Base-by-base conservation (phyloP, 306 rosid genomes). In the Spatholobus suberectus region DNA sequence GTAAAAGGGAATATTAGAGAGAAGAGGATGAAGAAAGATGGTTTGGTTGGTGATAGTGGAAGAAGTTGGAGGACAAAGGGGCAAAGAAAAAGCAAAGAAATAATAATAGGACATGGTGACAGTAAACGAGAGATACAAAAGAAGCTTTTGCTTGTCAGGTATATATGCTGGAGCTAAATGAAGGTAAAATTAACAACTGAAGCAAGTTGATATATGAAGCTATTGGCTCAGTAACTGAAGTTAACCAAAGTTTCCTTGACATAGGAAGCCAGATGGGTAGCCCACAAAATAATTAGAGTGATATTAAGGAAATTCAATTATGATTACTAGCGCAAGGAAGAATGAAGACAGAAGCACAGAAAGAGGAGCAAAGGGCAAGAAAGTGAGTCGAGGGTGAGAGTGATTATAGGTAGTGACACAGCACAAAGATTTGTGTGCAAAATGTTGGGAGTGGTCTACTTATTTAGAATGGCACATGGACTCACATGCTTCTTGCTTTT, bases 391-490 rank as follows among this genome's bases (percentile, higher is more conserved):
- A n/a, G n/a, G 61, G 51, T 40, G 82, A 29, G 77, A 67, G 72
- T 49, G 78, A 74, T 61, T 52, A 63, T 2, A 35, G 38, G 61
- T 66, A 77, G 66, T 21, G 9, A 79, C 5, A 55, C 10, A 70
- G 77, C 35, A 83, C 76, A 70, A 65, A 81, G 70, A 86, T 72
- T 44, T 67, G 65, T 41, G 66, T 32, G 85, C 18, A 85, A 84
- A 75, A 76, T 70, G 26, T 41, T 75, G 76, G 76, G 71, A 77
- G 82, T 62, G 82, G 90, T 82, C 85, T 80, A 86, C 81, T 88
- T 82, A 88, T 84, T 86, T 80, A 75, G 87, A 88, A 80, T 41
- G 34, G 89, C 97, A 93, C 97, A 93, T 93, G 97, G 94, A 40
- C 12, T 86, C 95, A 93, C 97, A 90, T 93, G 95, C 70, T 81